Evolutionary conservation across 805 yeast genomes (phyloP).

Genomic region (Yamadazyma sp.): DNA sequence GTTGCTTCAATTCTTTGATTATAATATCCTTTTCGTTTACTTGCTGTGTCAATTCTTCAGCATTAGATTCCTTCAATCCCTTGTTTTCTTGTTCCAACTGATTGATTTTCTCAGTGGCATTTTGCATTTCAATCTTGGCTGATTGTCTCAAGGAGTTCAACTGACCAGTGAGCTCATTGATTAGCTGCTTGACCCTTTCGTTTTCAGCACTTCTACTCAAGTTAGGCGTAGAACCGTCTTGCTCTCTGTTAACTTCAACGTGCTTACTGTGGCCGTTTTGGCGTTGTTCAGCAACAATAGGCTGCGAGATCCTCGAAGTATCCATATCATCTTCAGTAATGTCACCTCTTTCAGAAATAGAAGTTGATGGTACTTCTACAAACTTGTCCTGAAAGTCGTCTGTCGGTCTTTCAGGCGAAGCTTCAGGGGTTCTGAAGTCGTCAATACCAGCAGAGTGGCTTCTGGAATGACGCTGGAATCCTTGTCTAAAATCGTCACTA

Average conservation of each 20-base stretch:
- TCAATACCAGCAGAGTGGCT: slow-evolving; percentile 38
- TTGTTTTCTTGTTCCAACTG: slow-evolving; percentile 39
- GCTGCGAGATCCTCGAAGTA: slow-evolving; percentile 4
- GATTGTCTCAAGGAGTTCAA: slow-evolving; percentile 30
- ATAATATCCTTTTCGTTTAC: slow-evolving; percentile 31
- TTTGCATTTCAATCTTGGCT: slow-evolving; percentile 49
- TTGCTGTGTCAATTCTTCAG: slow-evolving; percentile 18
- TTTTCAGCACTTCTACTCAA: slow-evolving; percentile 19
- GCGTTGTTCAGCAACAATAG: background rate
- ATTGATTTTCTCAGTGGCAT: slow-evolving; percentile 56
- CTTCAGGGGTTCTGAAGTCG: slow-evolving; percentile 30
- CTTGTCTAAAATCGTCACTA: slow-evolving; percentile 10
- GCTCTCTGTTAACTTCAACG: slow-evolving; percentile 11
- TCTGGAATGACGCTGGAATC: slow-evolving; percentile 31
- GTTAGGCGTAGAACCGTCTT: slow-evolving; percentile 15
- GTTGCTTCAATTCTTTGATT: slow-evolving; percentile 30
- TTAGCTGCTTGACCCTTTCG: slow-evolving; percentile 29
- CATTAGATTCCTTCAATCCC: slow-evolving; percentile 12
- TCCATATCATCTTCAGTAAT: slow-evolving; percentile 16
- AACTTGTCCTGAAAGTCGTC: slow-evolving; percentile 21
- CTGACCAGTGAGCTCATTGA: slow-evolving; percentile 34
- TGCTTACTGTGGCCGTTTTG: slow-evolving; percentile 6
- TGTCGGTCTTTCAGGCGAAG: slow-evolving; percentile 23
- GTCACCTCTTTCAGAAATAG: slow-evolving; percentile 20
- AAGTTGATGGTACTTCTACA: slow-evolving; percentile 30